Percentiles rank a stretch among this genome's conserved stretches.
These are phyloP conservation scores for Penicillium coprophilum DNA, from an alignment of 495 filamentous ascomycete genomes.

Conservation along the genomic window DNA sequence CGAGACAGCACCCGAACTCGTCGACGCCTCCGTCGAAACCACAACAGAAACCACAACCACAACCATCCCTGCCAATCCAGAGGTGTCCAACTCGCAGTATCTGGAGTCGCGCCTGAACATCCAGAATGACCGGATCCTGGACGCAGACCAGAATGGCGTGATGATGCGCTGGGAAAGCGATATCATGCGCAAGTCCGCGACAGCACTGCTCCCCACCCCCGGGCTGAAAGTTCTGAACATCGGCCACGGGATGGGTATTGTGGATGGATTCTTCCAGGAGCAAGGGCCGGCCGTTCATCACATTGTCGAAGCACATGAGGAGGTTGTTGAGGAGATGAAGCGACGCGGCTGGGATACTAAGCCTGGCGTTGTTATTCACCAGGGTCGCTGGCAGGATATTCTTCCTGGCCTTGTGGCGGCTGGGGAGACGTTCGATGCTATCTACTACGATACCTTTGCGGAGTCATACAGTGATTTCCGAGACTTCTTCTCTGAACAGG, in stretches of 20 bases:
- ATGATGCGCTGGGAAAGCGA: constrained; percentile 98
- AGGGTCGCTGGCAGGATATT: constrained; percentile 84
- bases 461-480: constrained; percentile 85
- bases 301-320: constrained; percentile 89
- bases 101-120: constrained; percentile 77
- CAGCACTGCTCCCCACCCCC: constrained; percentile 54
- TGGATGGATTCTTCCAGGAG: constrained; percentile 78
- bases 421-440: constrained; percentile 77
- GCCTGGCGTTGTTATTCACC: constrained; percentile 61
- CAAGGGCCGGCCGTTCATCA: constrained; percentile 68
- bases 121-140: constrained; percentile 70
- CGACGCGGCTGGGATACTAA: constrained; percentile 62
- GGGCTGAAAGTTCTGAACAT: constrained; percentile 81
- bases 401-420: constrained; percentile 67
- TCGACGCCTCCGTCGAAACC: constrained; percentile 28
- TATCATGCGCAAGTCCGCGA: constrained; percentile 81
- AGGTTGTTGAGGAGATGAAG: constrained; percentile 70
- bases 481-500: constrained; percentile 83
- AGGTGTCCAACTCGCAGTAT: constrained; percentile 67
- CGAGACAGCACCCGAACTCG: constrained; percentile 32
- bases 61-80: constrained; percentile 25
- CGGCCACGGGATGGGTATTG: constrained; percentile 95
- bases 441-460: constrained; percentile 98
- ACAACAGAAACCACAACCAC: constrained; percentile 17
- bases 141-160: constrained; percentile 79